These are phyloP conservation scores for Hypoxylon subgilvum DNA, from an alignment of 495 filamentous ascomycete genomes.

Conservation along the genomic window DNA sequence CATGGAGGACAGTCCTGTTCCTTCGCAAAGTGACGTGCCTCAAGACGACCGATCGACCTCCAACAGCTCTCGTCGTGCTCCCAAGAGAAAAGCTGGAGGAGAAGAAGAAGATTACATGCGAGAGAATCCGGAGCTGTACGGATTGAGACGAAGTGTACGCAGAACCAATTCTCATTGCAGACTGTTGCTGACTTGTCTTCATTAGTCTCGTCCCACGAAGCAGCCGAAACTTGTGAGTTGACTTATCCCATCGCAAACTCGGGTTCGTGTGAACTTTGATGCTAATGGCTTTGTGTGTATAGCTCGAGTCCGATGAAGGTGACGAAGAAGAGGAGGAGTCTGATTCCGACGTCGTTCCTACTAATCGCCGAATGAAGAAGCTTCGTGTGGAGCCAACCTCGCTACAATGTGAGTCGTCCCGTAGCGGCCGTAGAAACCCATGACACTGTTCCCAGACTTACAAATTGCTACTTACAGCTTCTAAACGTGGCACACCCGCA, in stretches of 20 bases:
- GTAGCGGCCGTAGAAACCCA: neutral
- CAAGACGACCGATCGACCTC: slow-evolving; percentile 70
- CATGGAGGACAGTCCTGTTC: slow-evolving; percentile 66
- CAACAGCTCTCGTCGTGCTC: slow-evolving; percentile 63
- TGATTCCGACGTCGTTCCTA: slow-evolving; percentile 65
- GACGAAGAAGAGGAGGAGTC: slow-evolving; percentile 73
- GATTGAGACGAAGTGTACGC: slow-evolving; percentile 86
- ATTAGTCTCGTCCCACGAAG: slow-evolving; percentile 58
- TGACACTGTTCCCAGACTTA: slow-evolving; percentile 34
- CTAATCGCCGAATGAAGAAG: slow-evolving; percentile 55
- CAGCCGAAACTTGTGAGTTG: slow-evolving; percentile 58
- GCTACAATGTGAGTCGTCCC: slow-evolving; percentile 50
- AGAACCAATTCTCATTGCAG: neutral
- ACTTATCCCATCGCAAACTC: neutral
- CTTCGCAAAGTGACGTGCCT: slow-evolving; percentile 52
- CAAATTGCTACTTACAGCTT: slow-evolving; percentile 54
- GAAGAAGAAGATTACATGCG: slow-evolving; percentile 82
- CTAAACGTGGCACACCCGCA: slow-evolving; percentile 67
- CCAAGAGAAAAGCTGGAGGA: slow-evolving; percentile 76
- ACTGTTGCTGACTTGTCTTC: slow-evolving; percentile 44
- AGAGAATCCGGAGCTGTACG: slow-evolving; percentile 95
- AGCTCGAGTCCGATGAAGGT: slow-evolving; percentile 76
- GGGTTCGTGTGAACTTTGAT: neutral
- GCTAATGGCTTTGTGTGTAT: slow-evolving; percentile 34
- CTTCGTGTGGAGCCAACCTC: slow-evolving; percentile 58